phyloP scores from a whole-genome alignment of 2,329 filamentous ascomycete genomes.

The Penicillium italicum region DNA sequence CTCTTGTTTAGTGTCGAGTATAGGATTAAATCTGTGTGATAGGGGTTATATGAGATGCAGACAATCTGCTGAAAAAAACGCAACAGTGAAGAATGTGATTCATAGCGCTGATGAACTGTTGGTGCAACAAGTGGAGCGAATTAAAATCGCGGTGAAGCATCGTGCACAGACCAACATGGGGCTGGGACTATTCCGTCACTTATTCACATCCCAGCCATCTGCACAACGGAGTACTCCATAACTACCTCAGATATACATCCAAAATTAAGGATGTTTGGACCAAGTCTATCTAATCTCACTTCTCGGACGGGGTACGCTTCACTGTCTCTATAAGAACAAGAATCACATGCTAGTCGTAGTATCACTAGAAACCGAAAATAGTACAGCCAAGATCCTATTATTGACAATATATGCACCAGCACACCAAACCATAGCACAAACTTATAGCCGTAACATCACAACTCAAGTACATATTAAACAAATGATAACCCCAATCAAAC shows the following conservation, averaged over 20 bases:
- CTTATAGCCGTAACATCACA: background rate
- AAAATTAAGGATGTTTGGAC: background rate
- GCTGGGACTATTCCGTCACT: slow-evolving; percentile 5
- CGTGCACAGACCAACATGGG: slow-evolving; percentile 21
- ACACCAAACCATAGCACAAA: background rate
- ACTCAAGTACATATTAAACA: background rate
- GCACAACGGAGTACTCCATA: background rate
- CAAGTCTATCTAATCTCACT: background rate
- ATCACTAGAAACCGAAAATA: background rate
- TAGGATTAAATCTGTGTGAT: background rate
- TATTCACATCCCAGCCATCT: slow-evolving; percentile 6
- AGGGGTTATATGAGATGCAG: slow-evolving; percentile 1
- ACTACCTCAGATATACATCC: background rate
- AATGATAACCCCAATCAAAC: background rate
- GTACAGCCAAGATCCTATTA: background rate
- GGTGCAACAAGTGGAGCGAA: slow-evolving; percentile 23
- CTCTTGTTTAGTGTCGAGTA: background rate
- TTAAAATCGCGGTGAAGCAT: slow-evolving; percentile 27
- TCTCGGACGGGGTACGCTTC: background rate
- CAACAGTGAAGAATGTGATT: slow-evolving; percentile 5
- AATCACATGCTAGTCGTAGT: too few species aligned
- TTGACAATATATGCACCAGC: background rate
- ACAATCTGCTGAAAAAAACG: background rate
- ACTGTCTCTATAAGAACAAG: background rate
- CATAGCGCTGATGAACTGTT: slow-evolving; percentile 17